Base-by-base conservation (phyloP, 805 yeast genomes). In the Pichia thaimueangensis region DNA sequence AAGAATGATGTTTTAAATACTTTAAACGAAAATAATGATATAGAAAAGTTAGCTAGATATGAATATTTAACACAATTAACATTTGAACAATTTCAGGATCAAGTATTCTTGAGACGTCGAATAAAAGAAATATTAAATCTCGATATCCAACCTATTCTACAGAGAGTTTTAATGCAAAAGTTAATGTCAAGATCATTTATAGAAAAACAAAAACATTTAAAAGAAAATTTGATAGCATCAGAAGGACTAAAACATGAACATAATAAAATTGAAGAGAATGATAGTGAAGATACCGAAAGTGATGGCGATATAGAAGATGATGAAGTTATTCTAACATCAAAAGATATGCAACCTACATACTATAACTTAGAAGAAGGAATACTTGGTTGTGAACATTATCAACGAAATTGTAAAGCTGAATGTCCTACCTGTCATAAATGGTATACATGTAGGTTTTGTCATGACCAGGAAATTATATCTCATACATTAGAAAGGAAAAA, bases 391-490 rank as follows among this genome's bases (percentile, higher is more conserved):
- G 65, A 64, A 17, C 97, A 89, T 62, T 89, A 89, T 62, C 83
- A 78, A 55, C 66, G 95, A 27, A 80, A 81, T 47, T 87, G 95
- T 64, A 87, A 88, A 58, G 61, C 85, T 38, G 93, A 86, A 54
- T 89, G 97, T 57, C 71, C 82, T 11, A 70, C 70, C 3, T 89
- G 97, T 56, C 62, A 68, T 25, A 69, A 70, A 55, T 89, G 95
- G 91, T 82, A 68, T 51, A 64, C 86, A 2, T 89, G 97, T 62
- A 73, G 95, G 12, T 76, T 85, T 50, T 89, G 97, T 58, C 97
- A 89, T 61, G 95, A 84, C 54, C 70, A 65, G n/a, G 72, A 59
- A 21, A 69, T 71, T 19, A 45, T 56, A 1, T 55, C 67, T 11
- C 94, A 83, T 59, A 76, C 71, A 49, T 73, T 86, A 55, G 62